Evolutionary conservation across 2,329 filamentous ascomycete genomes (phyloP).

Genomic region (Aspergillus amoenus): DNA sequence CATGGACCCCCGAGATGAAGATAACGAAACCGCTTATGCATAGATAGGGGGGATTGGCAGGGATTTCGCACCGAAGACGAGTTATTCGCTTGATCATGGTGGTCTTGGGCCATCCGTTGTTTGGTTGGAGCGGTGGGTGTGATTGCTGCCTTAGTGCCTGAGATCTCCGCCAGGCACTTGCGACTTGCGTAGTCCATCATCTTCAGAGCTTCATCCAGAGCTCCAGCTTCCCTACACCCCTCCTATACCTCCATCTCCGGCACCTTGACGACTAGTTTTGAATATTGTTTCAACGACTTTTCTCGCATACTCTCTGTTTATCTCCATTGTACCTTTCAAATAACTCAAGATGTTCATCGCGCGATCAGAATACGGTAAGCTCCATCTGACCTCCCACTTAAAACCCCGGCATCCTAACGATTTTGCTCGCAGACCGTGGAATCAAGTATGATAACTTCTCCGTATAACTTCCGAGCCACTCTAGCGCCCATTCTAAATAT

Average conservation of each 20-base stretch:
- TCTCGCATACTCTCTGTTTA: not conserved
- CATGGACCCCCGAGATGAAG: constrained; percentile 32
- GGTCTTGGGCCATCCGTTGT: constrained; percentile 2
- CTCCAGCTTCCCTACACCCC: constrained; percentile 21
- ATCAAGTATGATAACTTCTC: constrained; percentile 71
- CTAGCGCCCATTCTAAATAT: constrained; percentile 21
- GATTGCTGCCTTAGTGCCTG: constrained; percentile 22
- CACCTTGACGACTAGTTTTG: not conserved
- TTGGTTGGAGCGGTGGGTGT: constrained; percentile 8
- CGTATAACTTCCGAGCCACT: constrained; percentile 6
- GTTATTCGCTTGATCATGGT: not conserved
- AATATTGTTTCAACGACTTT: not conserved
- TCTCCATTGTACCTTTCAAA: constrained; percentile 18
- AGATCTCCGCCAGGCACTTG: constrained; percentile 33
- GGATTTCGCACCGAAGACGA: not conserved
- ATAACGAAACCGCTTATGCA: constrained; percentile 24
- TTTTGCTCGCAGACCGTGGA: constrained; percentile 70
- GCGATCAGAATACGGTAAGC: constrained; percentile 98
- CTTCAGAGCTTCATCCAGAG: constrained; percentile 31
- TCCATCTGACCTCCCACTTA: constrained; percentile 25
- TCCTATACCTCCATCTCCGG: constrained; percentile 2
- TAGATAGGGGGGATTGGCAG: not conserved
- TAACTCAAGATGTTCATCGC: constrained; percentile 92
- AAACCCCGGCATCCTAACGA: constrained; percentile 39
- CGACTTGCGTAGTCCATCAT: constrained; percentile 38